Percentiles rank a stretch among this genome's conserved stretches.
These are phyloP conservation scores for Collariella sp. DNA, from an alignment of 495 filamentous ascomycete genomes.

Conservation along the genomic window DNA sequence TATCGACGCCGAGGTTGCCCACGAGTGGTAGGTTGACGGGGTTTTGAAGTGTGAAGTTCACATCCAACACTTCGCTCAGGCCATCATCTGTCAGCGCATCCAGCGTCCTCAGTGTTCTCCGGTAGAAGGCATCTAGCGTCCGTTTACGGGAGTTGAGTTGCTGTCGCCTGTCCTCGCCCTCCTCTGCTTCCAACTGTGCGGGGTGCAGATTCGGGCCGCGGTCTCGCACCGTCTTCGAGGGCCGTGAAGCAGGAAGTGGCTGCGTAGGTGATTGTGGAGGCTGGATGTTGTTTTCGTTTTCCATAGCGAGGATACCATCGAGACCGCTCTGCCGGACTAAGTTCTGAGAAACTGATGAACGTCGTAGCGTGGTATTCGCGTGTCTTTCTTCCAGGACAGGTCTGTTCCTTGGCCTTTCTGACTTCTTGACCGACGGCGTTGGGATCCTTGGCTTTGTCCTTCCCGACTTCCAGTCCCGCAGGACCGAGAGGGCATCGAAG, in stretches of 20 bases:
- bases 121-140: slow-evolving; percentile 41
- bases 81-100: slow-evolving; percentile 12
- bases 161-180: slow-evolving; percentile 19
- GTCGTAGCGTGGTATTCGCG: slow-evolving; percentile 19
- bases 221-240: slow-evolving; percentile 1
- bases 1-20: neutral
- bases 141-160: slow-evolving; percentile 37
- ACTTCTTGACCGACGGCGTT: slow-evolving; percentile 18
- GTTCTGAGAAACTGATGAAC: slow-evolving; percentile 11
- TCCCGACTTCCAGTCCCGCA: slow-evolving; percentile 71
- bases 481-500: slow-evolving; percentile 56
- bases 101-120: slow-evolving; percentile 28
- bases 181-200: slow-evolving; percentile 43
- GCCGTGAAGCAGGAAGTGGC: neutral
- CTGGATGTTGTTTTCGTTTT: slow-evolving; percentile 3
- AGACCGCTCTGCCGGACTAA: slow-evolving; percentile 29
- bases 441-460: slow-evolving; percentile 45
- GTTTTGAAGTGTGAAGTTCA: neutral
- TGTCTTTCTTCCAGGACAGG: slow-evolving; percentile 26
- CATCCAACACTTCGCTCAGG: slow-evolving; percentile 23
- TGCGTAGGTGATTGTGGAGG: slow-evolving; percentile 2
- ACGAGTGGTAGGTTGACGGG: neutral
- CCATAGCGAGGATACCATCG: slow-evolving; percentile 24
- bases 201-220: slow-evolving; percentile 20
- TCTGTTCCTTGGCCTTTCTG: slow-evolving; percentile 4